Evolutionary conservation across 2,329 filamentous ascomycete genomes (phyloP).

Genomic region (Tolypocladium cylindrosporum): DNA sequence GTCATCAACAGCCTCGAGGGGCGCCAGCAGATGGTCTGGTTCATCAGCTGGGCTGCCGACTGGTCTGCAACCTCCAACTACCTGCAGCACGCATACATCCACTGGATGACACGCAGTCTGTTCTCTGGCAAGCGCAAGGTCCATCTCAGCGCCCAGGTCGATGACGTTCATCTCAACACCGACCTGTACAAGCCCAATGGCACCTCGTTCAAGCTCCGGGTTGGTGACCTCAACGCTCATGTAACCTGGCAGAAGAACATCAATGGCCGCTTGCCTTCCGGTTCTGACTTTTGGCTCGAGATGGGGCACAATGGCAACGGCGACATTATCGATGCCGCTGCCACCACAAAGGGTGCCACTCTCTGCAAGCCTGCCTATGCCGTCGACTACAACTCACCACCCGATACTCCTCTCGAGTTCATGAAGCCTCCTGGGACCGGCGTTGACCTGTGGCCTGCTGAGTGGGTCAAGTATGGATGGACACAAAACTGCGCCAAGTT

Average conservation of each 20-base stretch:
- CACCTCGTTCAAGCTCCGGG: conserved; percentile 36
- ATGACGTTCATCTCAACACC: conserved; percentile 50
- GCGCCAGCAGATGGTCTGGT: conserved; percentile 53
- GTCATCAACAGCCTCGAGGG: conserved; percentile 49
- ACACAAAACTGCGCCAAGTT: conserved; percentile 35
- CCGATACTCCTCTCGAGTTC: conserved; percentile 34
- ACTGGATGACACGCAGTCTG: conserved; percentile 50
- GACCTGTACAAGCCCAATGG: conserved; percentile 38
- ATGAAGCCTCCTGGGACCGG: conserved; percentile 39
- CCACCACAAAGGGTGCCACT: conserved; percentile 26
- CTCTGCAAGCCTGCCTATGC: conserved; percentile 28
- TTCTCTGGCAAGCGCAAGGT: conserved; percentile 46
- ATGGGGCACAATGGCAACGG: conserved; percentile 41
- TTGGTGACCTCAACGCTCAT: conserved; percentile 36
- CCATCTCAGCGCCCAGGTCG: conserved; percentile 47
- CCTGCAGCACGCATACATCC: conserved; percentile 52
- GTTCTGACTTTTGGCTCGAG: conserved; percentile 42
- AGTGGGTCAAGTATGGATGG: conserved; percentile 43
- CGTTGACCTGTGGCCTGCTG: conserved; percentile 35
- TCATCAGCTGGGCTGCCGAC: conserved; percentile 37
- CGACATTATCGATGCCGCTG: conserved; percentile 41
- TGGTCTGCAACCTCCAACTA: conserved; percentile 42
- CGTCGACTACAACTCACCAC: conserved; percentile 34
- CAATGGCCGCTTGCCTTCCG: conserved; percentile 36
- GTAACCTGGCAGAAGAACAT: conserved; percentile 29